phyloP scores from a whole-genome alignment of 345 rosid genomes.

The Raphanus sativus region DNA sequence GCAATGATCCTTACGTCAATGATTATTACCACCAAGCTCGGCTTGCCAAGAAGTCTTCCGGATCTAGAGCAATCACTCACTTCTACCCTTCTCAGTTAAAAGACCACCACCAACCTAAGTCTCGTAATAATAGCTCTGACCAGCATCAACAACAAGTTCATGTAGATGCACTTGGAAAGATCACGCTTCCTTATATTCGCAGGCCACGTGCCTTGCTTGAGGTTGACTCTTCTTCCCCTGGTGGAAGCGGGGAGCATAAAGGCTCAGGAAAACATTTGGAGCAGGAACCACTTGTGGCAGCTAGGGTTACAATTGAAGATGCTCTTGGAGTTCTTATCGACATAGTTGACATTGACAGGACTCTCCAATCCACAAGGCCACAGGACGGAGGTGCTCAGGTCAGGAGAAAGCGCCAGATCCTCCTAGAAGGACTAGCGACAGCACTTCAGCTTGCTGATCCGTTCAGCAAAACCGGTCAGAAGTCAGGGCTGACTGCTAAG shows the following conservation, averaged over 20 bases:
- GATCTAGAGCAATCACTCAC: constrained; percentile 54
- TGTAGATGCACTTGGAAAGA: constrained; percentile 66
- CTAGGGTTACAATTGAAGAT: constrained; percentile 92
- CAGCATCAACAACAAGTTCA: constrained; percentile 59
- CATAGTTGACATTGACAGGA: constrained; percentile 88
- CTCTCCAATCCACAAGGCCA: constrained; percentile 61
- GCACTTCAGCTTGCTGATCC: constrained; percentile 94
- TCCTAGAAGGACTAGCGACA: constrained; percentile 86
- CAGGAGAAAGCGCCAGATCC: constrained; percentile 65
- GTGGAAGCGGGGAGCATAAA: constrained; percentile 59
- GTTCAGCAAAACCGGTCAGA: constrained; percentile 61
- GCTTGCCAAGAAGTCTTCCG: constrained; percentile 66
- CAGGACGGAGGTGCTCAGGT: constrained; percentile 89
- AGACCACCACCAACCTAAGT: constrained; percentile 72
- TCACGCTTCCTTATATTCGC: constrained; percentile 62
- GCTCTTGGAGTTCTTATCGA: constrained; percentile 69
- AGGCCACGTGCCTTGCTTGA: constrained; percentile 81
- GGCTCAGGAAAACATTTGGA: constrained; percentile 77
- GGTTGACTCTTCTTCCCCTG: constrained; percentile 59
- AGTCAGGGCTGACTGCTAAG: constrained; percentile 57
- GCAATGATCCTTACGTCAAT: constrained; percentile 83
- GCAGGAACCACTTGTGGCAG: constrained; percentile 96
- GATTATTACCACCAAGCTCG: constrained; percentile 97
- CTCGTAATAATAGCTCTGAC: constrained; percentile 71
- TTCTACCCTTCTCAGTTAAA: constrained; percentile 84